Evolutionary conservation across 495 filamentous ascomycete species (phyloP).

Genomic region (Oleoguttula mirabilis): DNA sequence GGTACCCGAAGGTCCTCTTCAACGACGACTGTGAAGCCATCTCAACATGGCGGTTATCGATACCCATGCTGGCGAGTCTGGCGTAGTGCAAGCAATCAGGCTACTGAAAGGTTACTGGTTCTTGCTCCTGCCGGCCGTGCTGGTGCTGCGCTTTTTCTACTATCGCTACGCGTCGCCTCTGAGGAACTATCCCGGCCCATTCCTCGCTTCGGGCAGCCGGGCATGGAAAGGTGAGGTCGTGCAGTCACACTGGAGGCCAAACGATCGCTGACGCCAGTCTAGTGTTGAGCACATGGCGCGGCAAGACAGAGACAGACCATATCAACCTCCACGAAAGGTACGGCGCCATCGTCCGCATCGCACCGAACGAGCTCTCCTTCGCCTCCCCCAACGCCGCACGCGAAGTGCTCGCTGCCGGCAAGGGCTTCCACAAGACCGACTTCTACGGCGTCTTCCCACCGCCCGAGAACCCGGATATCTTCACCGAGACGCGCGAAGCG

Average conservation of each 20-base stretch:
- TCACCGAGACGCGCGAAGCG: conserved; percentile 43
- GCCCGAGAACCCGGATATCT: conserved; percentile 47
- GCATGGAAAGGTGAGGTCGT: conserved; percentile 21
- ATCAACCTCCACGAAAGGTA: conserved; percentile 17
- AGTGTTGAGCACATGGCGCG: conserved; percentile 14
- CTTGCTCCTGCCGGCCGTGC: conserved; percentile 4
- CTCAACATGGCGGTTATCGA: conserved; percentile 18
- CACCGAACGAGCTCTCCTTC: conserved; percentile 44
- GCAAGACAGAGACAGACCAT: conserved; percentile 20
- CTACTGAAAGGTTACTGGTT: conserved; percentile 11
- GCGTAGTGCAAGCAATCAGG: conserved; percentile 9
- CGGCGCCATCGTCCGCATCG: conserved; percentile 44
- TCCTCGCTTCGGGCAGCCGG: conserved; percentile 12
- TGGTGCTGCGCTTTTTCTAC: conserved; percentile 4
- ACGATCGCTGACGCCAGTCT: neutral
- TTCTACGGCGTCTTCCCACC: conserved; percentile 45
- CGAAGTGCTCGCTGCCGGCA: conserved; percentile 37
- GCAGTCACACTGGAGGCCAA: neutral
- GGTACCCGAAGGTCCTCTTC: too few species aligned
- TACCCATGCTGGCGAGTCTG: neutral
- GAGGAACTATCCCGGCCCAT: neutral
- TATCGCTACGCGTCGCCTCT: conserved; percentile 3
- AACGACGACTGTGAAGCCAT: too few species aligned
- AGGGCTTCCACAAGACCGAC: conserved; percentile 44
- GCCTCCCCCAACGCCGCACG: conserved; percentile 37